These are phyloP conservation scores for Xylaria scruposa DNA, from an alignment of 495 filamentous ascomycete genomes.

Conservation along the genomic window DNA sequence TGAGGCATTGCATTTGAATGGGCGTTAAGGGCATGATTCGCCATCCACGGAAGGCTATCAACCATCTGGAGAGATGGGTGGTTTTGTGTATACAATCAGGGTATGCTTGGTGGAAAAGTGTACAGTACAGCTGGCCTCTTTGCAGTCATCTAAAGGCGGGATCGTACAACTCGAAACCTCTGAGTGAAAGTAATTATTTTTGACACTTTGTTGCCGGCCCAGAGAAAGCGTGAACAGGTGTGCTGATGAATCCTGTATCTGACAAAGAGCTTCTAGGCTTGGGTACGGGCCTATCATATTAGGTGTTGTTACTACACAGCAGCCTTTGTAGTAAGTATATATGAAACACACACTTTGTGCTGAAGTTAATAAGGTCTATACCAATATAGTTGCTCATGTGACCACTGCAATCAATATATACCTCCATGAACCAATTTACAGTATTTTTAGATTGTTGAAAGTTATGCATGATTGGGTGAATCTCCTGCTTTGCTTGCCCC, in stretches of 20 bases:
- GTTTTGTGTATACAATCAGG: slow-evolving; percentile 29
- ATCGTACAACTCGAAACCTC: slow-evolving; percentile 6
- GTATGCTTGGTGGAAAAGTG: slow-evolving; percentile 24
- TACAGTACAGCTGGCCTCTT: slow-evolving; percentile 24
- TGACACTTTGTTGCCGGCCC: not conserved
- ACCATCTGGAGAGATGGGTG: slow-evolving; percentile 22
- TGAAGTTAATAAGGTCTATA: not conserved
- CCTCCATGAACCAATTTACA: not conserved
- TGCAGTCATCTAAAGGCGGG: slow-evolving; percentile 1
- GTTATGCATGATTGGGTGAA: not conserved
- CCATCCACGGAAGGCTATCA: slow-evolving; percentile 23
- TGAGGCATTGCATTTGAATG: slow-evolving; percentile 24
- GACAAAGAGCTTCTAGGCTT: not conserved
- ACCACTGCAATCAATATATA: not conserved
- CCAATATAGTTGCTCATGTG: not conserved
- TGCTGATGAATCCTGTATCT: not conserved
- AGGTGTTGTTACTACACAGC: not conserved
- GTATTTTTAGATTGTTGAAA: not conserved
- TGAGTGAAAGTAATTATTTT: slow-evolving; percentile 7
- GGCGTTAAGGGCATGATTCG: slow-evolving; percentile 26
- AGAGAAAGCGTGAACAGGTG: not conserved
- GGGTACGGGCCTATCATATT: not conserved
- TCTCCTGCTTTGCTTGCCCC: not conserved
- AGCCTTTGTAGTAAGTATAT: not conserved
- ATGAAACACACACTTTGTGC: not conserved